These are phyloP conservation scores for Mallotus repandus DNA, from an alignment of 441 rosid genomes.

Conservation along the genomic window DNA sequence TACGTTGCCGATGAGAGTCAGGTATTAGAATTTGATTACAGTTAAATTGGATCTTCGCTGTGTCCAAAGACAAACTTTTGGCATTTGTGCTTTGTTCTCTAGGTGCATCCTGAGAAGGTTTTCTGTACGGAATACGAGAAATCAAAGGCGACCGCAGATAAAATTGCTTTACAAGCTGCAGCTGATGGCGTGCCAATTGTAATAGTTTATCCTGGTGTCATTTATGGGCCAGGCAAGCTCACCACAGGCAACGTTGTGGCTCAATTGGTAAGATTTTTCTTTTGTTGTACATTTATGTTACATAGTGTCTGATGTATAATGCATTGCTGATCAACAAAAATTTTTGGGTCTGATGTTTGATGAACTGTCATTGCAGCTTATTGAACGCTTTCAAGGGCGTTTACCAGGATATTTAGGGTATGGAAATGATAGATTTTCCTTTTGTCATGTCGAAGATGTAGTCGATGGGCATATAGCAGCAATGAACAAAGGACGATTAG, in stretches of 20 bases:
- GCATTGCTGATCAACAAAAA: neutral
- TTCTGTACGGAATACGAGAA: conserved; percentile 90
- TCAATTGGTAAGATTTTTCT: conserved; percentile 57
- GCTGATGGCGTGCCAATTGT: conserved; percentile 66
- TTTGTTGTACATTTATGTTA: too few species aligned
- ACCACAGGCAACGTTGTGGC: conserved; percentile 71
- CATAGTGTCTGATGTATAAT: too few species aligned
- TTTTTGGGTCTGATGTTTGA: neutral
- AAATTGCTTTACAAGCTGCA: conserved; percentile 68
- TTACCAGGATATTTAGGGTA: conserved; percentile 84
- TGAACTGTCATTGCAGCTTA: conserved; percentile 41
- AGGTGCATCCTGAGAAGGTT: conserved; percentile 63
- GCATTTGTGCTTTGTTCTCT: neutral
- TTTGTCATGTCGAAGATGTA: conserved; percentile 80
- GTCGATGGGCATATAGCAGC: conserved; percentile 81
- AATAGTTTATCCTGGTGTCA: conserved; percentile 75
- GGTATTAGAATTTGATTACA: conserved; percentile 26
- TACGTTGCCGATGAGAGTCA: conserved; percentile 69
- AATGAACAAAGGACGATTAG: conserved; percentile 58
- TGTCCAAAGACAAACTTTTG: too few species aligned
- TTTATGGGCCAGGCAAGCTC: conserved; percentile 85
- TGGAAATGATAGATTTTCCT: conserved; percentile 70
- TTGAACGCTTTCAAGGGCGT: conserved; percentile 78
- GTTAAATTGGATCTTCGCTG: too few species aligned
- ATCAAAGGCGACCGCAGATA: conserved; percentile 74